Base-by-base conservation (phyloP, 345 rosid species). In the Corymbia maculata region DNA sequence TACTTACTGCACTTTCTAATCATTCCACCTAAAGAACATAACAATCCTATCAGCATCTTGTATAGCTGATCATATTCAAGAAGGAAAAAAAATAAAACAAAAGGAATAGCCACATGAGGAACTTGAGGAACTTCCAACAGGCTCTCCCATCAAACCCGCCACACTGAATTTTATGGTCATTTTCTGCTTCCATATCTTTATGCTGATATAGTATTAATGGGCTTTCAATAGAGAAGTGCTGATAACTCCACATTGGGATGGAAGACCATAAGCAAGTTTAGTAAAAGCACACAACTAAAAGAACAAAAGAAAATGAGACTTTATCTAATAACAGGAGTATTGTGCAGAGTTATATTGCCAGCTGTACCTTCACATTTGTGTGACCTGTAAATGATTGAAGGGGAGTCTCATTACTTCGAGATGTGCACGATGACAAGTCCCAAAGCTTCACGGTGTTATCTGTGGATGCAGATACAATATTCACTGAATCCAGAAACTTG, bases 361-460 rank as follows among this genome's bases (percentile, higher is more conserved):
- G 21, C 86, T 32, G 64, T 93, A 96, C 99, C 99, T 96, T 98
- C 61, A 95, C 88, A 91, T 98, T 98, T 90, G 89, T 92, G 92
- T 98, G 99, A 75, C 99, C 99, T 3, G 95, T 91, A 79, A 94
- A 98, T 85, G 99, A 95, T 86, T 95, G 99, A 91, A 95, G 92
- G 50, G 99, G 98, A 51, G 95, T 88, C 90, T 97, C 96, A 66
- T 92, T 94, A 90, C 95, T 89, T 75, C 94, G 96, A 87, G 99
- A 95, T 30, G 96, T 87, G 93, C 95, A 89, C 89, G 85, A 87
- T 51, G 99, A 96, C 92, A 98, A 93, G 89, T 97, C 99, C 99
- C 99, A 98, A 49, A 98, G 98, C 97, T 97, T 98, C 90, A 98
- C 84, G 4, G 99, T 95, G 93, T 98, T 98, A 89, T 98, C 99